Base-by-base conservation (phyloP, 2,329 filamentous ascomycete genomes). In the Leptographium wingfieldii region DNA sequence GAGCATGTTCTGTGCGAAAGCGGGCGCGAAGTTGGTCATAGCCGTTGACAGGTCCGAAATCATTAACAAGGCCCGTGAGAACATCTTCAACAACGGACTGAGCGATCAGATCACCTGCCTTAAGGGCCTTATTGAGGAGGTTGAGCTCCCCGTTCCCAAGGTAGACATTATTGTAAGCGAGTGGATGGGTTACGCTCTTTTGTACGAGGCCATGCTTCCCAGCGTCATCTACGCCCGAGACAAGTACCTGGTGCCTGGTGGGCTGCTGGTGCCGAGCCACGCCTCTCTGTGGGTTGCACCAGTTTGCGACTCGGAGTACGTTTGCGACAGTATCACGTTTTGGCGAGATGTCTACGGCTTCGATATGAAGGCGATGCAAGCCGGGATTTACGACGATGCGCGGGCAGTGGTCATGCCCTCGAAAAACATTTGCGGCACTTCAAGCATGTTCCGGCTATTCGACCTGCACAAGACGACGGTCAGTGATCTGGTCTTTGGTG, bases 161-260 rank as follows among this genome's bases (percentile, higher is more conserved):
- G 92, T 96, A 54, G 92, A 97, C 73, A 87, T 97, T 68, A 96
- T 97, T 69, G 86, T 97, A 62, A 95, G 89, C 62, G 92, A 97
- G 72, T 97, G 92, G 92, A 97, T 97, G 92, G 92, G 92, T 35
- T 97, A 97, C 71, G 89, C 86, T 64, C 80, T 96, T 22, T 80
- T 96, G 6, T 97, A 95, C 72, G 92, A 97, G 73, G 90, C 91
- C 60, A 97, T 97, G 92, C 83, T 97, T 33, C 90, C 94, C 64
- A 95, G 90, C 56, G 90, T 97, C 27, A 80, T 97, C 57, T 92
- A 84, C 69, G 92, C 92, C 52, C 82, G 92, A 63, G 92, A 97
- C 73, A 84, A 83, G 66, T 96, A 96, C 72, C 83, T 97, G 29
- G 84, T 82, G 62, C 82, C 86, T 0, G 86, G 83, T 60, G 92